phyloP scores from a whole-genome alignment of 768 basidiomycete genomes.

The Mycena belliarum region DNA sequence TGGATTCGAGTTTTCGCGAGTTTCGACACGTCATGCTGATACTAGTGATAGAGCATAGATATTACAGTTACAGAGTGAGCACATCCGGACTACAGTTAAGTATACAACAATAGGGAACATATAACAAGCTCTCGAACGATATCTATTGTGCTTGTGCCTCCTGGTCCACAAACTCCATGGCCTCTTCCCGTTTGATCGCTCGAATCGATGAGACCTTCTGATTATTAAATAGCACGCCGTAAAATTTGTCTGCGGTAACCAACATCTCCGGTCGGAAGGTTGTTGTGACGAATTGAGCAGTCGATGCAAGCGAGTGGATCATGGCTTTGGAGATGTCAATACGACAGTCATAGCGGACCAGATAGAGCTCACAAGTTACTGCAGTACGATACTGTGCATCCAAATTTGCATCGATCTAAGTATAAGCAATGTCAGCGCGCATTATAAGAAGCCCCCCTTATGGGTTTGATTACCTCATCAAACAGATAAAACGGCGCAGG shows the following conservation, averaged over 20 bases:
- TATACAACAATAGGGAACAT: conserved; percentile 10
- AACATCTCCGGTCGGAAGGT: conserved; percentile 99
- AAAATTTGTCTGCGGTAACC: conserved; percentile 93
- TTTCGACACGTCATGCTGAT: too few species aligned
- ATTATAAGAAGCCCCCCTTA: background rate
- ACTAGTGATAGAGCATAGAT: conserved; percentile 17
- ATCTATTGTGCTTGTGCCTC: conserved; percentile 33
- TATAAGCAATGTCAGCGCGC: background rate
- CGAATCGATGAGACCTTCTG: conserved; percentile 92
- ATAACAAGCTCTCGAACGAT: background rate
- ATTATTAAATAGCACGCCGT: conserved; percentile 94
- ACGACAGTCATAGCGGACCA: background rate
- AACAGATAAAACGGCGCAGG: conserved; percentile 99
- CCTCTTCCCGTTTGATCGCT: conserved; percentile 85
- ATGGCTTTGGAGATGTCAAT: conserved; percentile 56
- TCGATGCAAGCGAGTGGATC: conserved; percentile 87
- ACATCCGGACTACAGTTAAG: conserved; percentile 17
- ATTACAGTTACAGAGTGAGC: conserved; percentile 18
- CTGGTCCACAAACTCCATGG: conserved; percentile 88
- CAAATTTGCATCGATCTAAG: conserved; percentile 92
- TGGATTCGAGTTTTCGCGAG: too few species aligned
- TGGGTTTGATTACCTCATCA: conserved; percentile 65
- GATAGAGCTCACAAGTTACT: conserved; percentile 71
- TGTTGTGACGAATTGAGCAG: conserved; percentile 96
- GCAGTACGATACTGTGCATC: conserved; percentile 98